Base-by-base conservation (phyloP, 768 basidiomycete species). In the Leucosporidium yakuticum region DNA sequence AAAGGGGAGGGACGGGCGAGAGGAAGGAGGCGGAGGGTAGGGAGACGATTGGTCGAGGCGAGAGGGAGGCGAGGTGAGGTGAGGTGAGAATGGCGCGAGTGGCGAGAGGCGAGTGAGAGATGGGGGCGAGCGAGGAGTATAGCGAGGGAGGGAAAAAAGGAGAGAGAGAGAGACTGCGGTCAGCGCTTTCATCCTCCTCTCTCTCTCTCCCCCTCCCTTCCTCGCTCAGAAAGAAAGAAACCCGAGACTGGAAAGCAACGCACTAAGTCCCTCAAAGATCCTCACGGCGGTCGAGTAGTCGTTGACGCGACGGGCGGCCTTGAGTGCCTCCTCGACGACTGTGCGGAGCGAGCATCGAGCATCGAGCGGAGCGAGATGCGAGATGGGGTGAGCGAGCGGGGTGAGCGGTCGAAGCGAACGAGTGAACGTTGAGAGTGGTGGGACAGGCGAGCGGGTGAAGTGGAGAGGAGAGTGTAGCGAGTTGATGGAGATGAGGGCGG, bases 241-340 rank as follows among this genome's bases (percentile, higher is more conserved):
- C n/a, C n/a, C n/a, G n/a, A n/a, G n/a, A n/a, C n/a, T n/a, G 29
- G 27, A 21, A 25, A 25, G 17, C 17, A 29, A 47, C 61, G 20
- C 34, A 65, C 56, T 88, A 76, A 99, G 79, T 68, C 95, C 96
- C 84, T 98, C 95, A 76, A 97, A 91, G 74, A 98, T 84, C 69
- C 96, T 84, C 67, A 99, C 92, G 51, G 95, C 94, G 50, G 96
- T 99, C 53, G 95, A 88, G 79, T 90, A 98, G 84, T 97, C 94
- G 81, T 99, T 88, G 69, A 96, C 91, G 73, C 93, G 86, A 73
- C 96, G 83, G 27, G 90, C 86, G 65, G 93, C 92, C 63, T 86
- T 85, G 69, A 94, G 81, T 32, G 91, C 91, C 70, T 90, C 89
- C 81, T 93, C 91, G 63, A 94, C 81, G 75, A 95, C 90, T 63